Conservation (phyloP, 2,329 filamentous ascomycete genomes). For the Elsinoe necatrix region DNA sequence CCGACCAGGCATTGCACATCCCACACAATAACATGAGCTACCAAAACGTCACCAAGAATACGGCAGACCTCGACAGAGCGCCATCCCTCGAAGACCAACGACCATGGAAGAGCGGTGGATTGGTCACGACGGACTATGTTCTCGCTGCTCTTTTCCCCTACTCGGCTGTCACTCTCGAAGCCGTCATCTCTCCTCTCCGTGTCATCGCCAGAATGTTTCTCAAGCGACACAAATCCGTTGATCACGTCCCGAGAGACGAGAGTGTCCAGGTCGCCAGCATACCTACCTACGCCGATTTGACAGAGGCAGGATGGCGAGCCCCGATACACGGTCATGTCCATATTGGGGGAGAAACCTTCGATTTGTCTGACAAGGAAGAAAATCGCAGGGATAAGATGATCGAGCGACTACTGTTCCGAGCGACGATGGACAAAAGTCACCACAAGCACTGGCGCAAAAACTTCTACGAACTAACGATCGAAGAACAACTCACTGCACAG, state of each 20-base stretch:
- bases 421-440: slow-evolving; percentile 43
- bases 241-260: neutral
- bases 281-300: slow-evolving; percentile 60
- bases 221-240: neutral
- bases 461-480: slow-evolving; percentile 10
- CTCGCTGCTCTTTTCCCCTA: slow-evolving; percentile 14
- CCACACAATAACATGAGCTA: neutral
- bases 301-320: slow-evolving; percentile 60
- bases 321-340: slow-evolving; percentile 67
- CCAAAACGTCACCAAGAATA: neutral
- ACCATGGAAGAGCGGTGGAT: neutral
- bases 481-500: slow-evolving; percentile 1
- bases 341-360: slow-evolving; percentile 27
- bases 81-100: neutral
- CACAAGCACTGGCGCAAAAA: slow-evolving; percentile 38
- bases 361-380: slow-evolving; percentile 45
- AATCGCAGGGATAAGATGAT: slow-evolving; percentile 51
- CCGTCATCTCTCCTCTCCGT: slow-evolving; percentile 15
- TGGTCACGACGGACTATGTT: neutral
- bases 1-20: neutral
- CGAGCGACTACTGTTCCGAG: slow-evolving; percentile 57
- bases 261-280: slow-evolving; percentile 43
- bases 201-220: slow-evolving; percentile 8
- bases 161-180: slow-evolving; percentile 10
- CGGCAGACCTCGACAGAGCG: neutral